A percentile compares a stretch with the other conserved stretches of the same genome.
Conservation (phyloP, 1,284 basidiomycete genomes). For the Malassezia japonica region DNA sequence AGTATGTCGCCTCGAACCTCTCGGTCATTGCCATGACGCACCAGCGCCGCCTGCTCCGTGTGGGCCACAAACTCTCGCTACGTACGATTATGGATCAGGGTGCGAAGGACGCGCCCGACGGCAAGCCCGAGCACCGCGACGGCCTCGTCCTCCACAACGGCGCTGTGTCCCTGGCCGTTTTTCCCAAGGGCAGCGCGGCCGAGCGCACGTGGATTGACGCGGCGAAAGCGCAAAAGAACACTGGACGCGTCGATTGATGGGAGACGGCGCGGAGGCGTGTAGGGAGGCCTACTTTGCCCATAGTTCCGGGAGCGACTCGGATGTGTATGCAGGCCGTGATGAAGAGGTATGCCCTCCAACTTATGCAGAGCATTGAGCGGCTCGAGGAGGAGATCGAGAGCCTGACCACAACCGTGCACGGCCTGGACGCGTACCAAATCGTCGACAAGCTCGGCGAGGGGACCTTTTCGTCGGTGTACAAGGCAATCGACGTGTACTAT, state of each 20-base stretch:
- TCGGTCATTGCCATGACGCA: constrained; percentile 75
- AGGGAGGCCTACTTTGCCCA: constrained; percentile 10
- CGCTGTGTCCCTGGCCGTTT: constrained; percentile 70
- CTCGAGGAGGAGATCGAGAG: constrained; percentile 51
- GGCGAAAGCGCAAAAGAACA: constrained; percentile 56
- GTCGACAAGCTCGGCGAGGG: constrained; percentile 89
- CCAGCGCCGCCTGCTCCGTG: constrained; percentile 67
- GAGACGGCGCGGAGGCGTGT: not conserved
- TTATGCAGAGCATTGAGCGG: constrained; percentile 20
- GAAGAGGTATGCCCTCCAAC: constrained; percentile 6
- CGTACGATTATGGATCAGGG: constrained; percentile 58
- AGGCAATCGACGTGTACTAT: constrained; percentile 73
- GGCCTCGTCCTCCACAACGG: constrained; percentile 79
- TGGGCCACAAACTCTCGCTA: constrained; percentile 78
- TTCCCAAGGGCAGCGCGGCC: constrained; percentile 73
- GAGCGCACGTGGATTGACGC: constrained; percentile 71
- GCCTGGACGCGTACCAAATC: constrained; percentile 62
- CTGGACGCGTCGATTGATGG: constrained; percentile 6
- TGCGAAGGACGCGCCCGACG: constrained; percentile 51
- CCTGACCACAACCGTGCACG: constrained; percentile 64
- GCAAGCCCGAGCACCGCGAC: constrained; percentile 59
- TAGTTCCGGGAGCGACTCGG: constrained; percentile 1
- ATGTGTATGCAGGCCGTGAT: constrained; percentile 11
- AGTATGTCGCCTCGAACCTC: constrained; percentile 63
- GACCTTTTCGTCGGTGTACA: constrained; percentile 97